A percentile compares a stretch with the other conserved stretches of the same genome.
phyloP scores from a whole-genome alignment of 2,329 filamentous ascomycete species.

The Xylariaceae sp. region DNA sequence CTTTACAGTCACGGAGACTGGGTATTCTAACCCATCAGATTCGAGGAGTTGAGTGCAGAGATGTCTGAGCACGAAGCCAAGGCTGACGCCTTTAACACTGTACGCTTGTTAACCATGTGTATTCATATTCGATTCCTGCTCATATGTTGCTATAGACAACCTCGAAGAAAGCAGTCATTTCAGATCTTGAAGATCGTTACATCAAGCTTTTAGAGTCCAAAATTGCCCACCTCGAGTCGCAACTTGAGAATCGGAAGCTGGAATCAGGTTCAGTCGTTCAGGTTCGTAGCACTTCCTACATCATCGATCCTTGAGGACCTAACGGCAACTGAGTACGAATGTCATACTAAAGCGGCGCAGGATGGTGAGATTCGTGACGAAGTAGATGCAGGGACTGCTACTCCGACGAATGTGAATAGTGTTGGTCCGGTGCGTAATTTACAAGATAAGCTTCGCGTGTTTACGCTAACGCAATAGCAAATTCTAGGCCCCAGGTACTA shows the following conservation, averaged over 20 bases:
- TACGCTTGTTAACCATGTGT: neutral
- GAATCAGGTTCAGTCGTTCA: neutral
- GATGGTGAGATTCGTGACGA: too few relatives aligned
- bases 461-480: too few relatives aligned
- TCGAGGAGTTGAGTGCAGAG: neutral
- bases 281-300: neutral
- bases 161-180: conserved; percentile 5
- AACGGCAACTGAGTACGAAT: too few relatives aligned
- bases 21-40: too few relatives aligned
- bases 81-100: neutral
- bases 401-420: too few relatives aligned
- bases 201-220: conserved; percentile 10
- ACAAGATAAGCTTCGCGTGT: too few relatives aligned
- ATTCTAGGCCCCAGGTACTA: too few relatives aligned
- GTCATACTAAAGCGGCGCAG: too few relatives aligned
- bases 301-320: neutral
- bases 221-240: conserved; percentile 5
- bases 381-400: too few relatives aligned
- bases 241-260: neutral
- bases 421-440: too few relatives aligned
- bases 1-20: too few relatives aligned
- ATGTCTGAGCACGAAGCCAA: neutral
- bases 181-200: conserved; percentile 7
- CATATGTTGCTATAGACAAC: neutral
- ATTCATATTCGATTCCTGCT: neutral